Conservation (phyloP, 169 alveolate species). For the Cryptosporidium ubiquitum region DNA sequence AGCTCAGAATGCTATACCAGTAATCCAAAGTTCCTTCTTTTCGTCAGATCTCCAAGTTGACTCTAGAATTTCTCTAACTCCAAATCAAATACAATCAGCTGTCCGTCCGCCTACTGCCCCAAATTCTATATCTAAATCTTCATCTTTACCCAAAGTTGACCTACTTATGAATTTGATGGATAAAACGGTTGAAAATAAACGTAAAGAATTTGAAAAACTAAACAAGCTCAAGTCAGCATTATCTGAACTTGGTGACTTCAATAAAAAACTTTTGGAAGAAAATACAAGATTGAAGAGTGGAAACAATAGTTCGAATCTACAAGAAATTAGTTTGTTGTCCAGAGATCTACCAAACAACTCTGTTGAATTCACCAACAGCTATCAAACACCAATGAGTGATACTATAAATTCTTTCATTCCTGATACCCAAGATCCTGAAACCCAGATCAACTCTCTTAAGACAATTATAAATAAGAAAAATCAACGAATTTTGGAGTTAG, state of each 20-base stretch:
- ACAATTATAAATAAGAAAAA: conserved; percentile 54
- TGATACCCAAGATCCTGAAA: background rate
- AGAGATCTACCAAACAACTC: background rate
- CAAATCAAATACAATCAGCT: background rate
- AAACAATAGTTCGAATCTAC: conserved; percentile 1
- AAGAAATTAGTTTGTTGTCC: background rate
- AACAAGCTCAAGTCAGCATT: conserved; percentile 39
- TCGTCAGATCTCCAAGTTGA: background rate
- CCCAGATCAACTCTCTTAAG: conserved; percentile 28
- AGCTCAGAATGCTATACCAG: background rate
- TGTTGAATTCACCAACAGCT: background rate
- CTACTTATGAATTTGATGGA: conserved; percentile 67
- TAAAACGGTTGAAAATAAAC: conserved; percentile 52
- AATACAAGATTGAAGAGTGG: conserved; percentile 63
- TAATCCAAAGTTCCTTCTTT: background rate
- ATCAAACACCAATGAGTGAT: conserved; percentile 7
- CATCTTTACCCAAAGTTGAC: conserved; percentile 55
- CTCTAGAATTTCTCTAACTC: background rate
- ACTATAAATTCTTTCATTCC: background rate
- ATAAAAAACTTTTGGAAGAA: conserved; percentile 59
- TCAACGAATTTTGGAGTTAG: conserved; percentile 32
- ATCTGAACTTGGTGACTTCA: conserved; percentile 66
- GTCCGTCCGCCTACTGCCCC: conserved; percentile 74
- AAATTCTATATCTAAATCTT: conserved; percentile 4
- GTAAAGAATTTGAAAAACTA: conserved; percentile 51